phyloP scores from a whole-genome alignment of 257 asterid species.

The Solanum medicagineum region DNA sequence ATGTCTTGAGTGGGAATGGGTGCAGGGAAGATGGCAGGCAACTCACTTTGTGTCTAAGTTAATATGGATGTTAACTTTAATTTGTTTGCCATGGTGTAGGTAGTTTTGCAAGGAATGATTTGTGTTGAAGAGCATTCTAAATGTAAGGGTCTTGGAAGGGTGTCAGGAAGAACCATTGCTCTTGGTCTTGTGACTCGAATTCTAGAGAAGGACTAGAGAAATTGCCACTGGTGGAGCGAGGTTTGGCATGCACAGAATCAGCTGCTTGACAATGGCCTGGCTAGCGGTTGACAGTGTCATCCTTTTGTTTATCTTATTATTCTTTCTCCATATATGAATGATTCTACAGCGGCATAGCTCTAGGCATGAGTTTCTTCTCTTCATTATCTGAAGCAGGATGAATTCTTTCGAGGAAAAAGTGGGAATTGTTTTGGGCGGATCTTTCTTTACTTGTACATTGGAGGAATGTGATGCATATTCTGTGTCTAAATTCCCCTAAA shows the following conservation, averaged over 20 bases:
- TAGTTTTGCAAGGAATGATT: constrained; percentile 45
- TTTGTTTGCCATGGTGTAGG: constrained; percentile 24
- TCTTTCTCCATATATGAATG: neutral
- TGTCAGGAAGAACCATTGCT: constrained; percentile 71
- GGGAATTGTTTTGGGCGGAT: neutral
- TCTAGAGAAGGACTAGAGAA: neutral
- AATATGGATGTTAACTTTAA: neutral
- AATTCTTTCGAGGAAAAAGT: neutral
- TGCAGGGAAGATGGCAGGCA: neutral
- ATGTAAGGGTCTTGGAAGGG: constrained; percentile 72
- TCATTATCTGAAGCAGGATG: neutral
- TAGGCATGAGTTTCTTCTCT: neutral
- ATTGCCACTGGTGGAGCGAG: neutral
- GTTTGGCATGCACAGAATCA: neutral
- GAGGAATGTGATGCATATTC: neutral
- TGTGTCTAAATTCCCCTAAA: no score
- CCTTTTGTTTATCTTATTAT: neutral
- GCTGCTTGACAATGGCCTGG: neutral
- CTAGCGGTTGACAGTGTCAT: neutral
- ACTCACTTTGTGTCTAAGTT: neutral
- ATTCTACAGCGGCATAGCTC: neutral
- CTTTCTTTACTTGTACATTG: neutral
- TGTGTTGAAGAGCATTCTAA: constrained; percentile 64
- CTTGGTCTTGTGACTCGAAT: constrained; percentile 20
- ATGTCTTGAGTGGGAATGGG: neutral